phyloP scores from a whole-genome alignment of 1,284 basidiomycete species.

The Trametes versicolor region DNA sequence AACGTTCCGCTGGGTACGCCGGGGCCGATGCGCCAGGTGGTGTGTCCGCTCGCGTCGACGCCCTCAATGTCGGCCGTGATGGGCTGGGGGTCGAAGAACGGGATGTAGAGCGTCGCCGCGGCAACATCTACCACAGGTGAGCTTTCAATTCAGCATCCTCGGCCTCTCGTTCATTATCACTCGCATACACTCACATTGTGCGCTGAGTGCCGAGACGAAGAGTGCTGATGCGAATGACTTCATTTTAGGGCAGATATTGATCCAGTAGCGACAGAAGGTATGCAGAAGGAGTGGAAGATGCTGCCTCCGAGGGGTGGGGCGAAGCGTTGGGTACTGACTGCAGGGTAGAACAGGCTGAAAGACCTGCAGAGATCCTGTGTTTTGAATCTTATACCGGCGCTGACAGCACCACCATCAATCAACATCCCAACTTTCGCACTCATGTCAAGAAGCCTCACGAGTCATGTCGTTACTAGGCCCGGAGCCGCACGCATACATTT shows the following conservation, averaged over 20 bases:
- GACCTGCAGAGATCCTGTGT: not conserved
- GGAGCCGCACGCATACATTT: too few species aligned
- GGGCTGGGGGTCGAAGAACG: slow-evolving; percentile 53
- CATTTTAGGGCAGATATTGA: not conserved
- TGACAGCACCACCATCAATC: not conserved
- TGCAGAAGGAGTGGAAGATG: not conserved
- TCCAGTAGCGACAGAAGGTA: not conserved
- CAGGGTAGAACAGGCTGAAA: not conserved
- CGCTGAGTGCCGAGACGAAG: not conserved
- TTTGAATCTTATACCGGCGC: not conserved
- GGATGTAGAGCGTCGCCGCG: slow-evolving; percentile 52
- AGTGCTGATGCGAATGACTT: not conserved
- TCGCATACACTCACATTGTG: not conserved
- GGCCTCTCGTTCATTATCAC: not conserved
- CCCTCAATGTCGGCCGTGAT: slow-evolving; percentile 51
- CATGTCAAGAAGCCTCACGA: too few species aligned
- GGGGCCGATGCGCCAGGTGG: slow-evolving; percentile 52
- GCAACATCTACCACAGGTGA: slow-evolving; percentile 23
- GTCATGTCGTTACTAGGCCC: too few species aligned
- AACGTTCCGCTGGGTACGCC: slow-evolving; percentile 47
- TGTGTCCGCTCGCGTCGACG: slow-evolving; percentile 50
- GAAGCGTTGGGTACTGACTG: not conserved
- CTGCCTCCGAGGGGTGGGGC: not conserved
- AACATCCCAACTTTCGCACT: too few species aligned
- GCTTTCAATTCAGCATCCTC: not conserved